phyloP scores from a whole-genome alignment of 139 green algal genomes.

The Tetradesmus obliquus region DNA sequence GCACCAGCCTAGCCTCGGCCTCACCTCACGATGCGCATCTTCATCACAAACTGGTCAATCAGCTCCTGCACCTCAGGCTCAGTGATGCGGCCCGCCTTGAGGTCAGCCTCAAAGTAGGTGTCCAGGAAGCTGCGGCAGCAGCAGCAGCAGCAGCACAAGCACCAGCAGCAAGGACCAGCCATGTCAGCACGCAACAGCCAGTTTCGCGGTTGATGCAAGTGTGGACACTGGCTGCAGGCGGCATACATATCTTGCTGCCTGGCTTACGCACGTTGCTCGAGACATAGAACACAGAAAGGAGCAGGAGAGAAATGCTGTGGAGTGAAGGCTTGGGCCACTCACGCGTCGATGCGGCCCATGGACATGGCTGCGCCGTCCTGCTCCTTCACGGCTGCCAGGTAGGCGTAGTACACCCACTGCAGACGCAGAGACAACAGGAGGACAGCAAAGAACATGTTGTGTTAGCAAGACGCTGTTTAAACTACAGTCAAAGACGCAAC shows the following conservation, averaged over 20 bases:
- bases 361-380: slow-evolving; percentile 86
- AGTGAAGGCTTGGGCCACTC: not conserved
- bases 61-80: slow-evolving; percentile 74
- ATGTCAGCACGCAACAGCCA: not conserved
- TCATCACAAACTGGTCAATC: slow-evolving; percentile 81
- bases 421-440: not conserved
- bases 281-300: no score
- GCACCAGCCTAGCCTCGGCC: not conserved
- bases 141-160: not conserved
- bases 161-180: not conserved
- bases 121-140: slow-evolving; percentile 72
- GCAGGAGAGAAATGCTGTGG: no score
- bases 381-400: slow-evolving; percentile 83
- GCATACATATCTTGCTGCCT: no score
- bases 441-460: not conserved
- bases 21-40: slow-evolving; percentile 62
- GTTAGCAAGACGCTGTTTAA: no score
- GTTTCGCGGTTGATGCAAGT: no score
- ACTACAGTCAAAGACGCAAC: not conserved
- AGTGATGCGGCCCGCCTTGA: slow-evolving; percentile 54
- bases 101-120: slow-evolving; percentile 75
- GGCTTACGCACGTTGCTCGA: no score
- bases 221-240: no score
- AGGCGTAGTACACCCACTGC: slow-evolving; percentile 84
- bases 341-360: slow-evolving; percentile 81